Evolutionary conservation across 2,329 filamentous ascomycete species (phyloP).

Genomic region (Aspergillus hiratsukae): DNA sequence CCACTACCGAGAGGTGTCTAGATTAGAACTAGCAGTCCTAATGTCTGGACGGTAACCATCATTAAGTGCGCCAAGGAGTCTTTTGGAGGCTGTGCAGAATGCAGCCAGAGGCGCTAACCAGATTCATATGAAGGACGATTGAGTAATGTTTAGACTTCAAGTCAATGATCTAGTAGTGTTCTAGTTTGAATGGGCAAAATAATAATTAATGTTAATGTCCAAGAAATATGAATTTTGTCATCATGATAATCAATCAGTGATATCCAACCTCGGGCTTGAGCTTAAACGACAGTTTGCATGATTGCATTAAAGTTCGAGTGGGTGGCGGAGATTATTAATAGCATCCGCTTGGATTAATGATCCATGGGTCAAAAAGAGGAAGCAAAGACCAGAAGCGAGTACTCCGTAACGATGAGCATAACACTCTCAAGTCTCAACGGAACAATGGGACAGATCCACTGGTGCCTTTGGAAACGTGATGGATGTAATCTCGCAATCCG

Average conservation of each 20-base stretch:
- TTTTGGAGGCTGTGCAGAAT: not conserved
- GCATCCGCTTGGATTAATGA: not conserved
- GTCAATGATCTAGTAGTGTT: not conserved
- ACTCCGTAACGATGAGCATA: not conserved
- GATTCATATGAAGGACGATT: not conserved
- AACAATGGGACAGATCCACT: not conserved
- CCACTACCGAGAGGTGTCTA: no score
- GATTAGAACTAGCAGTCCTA: not conserved
- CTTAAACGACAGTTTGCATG: not conserved
- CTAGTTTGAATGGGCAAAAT: not conserved
- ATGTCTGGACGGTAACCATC: not conserved
- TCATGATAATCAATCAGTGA: not conserved
- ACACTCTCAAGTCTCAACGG: not conserved
- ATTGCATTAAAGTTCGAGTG: conserved; percentile 4
- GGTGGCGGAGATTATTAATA: conserved; percentile 7
- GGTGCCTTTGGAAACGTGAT: conserved; percentile 1
- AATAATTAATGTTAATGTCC: not conserved
- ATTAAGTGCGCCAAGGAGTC: not conserved
- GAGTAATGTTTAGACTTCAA: no score
- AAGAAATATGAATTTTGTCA: not conserved
- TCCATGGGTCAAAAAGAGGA: not conserved
- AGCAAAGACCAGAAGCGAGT: not conserved
- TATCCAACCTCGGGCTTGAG: not conserved
- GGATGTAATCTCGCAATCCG: conserved; percentile 6
- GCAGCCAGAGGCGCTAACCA: not conserved